Percentiles rank a stretch among this genome's conserved stretches.
phyloP scores from a whole-genome alignment of 2,329 filamentous ascomycete species.

The Aspergillus tamarii region DNA sequence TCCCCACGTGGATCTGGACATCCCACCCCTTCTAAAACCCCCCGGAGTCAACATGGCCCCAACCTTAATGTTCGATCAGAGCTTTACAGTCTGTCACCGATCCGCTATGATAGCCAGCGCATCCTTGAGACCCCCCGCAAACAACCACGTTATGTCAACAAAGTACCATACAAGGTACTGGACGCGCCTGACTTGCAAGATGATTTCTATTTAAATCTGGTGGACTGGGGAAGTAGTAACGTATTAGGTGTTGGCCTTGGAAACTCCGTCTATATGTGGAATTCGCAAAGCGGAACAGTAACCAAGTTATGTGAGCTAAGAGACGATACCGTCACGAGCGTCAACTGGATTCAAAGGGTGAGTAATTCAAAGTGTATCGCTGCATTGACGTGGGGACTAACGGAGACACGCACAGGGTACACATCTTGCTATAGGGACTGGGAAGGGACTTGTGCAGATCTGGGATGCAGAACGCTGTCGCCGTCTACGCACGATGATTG shows the following conservation, averaged over 20 bases:
- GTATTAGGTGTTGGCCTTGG: slow-evolving; percentile 90
- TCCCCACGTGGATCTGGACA: slow-evolving; percentile 77
- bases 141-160: slow-evolving; percentile 86
- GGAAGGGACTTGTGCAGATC: slow-evolving; percentile 92
- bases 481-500: slow-evolving; percentile 91
- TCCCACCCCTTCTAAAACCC: slow-evolving; percentile 84
- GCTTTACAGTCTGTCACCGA: slow-evolving; percentile 92
- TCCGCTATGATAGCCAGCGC: slow-evolving; percentile 88
- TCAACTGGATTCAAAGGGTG: slow-evolving; percentile 93
- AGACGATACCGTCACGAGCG: slow-evolving; percentile 93
- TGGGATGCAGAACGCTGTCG: slow-evolving; percentile 92
- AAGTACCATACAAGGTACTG: slow-evolving; percentile 96
- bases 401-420: slow-evolving; percentile 62
- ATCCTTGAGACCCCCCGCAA: slow-evolving; percentile 90
- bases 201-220: slow-evolving; percentile 95
- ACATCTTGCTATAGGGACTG: slow-evolving; percentile 92
- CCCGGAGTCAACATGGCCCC: slow-evolving; percentile 81
- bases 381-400: slow-evolving; percentile 15
- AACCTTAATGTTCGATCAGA: slow-evolving; percentile 90
- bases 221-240: slow-evolving; percentile 97
- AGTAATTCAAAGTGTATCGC: slow-evolving; percentile 23
- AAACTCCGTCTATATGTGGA: slow-evolving; percentile 98
- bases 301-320: slow-evolving; percentile 91
- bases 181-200: slow-evolving; percentile 95
- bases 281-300: slow-evolving; percentile 85